Base-by-base conservation (phyloP, 2,329 filamentous ascomycete genomes). In the Ambrosiella xylebori region DNA sequence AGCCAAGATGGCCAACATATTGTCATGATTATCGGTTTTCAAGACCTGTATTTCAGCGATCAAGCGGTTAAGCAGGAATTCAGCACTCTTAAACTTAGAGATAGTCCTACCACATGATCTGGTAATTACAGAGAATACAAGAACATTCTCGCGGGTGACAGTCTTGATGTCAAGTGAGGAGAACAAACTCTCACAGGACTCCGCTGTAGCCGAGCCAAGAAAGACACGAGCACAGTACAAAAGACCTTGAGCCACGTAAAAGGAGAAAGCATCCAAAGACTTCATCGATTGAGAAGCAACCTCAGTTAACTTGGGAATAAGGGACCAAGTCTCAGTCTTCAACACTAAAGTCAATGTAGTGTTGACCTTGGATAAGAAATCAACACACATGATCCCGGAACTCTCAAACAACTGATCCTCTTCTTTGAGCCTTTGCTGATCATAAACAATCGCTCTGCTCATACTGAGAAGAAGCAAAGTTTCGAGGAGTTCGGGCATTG, bases 1-100 rank as follows among this genome's bases (percentile, higher is more conserved):
- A 40, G 44, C 37, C 44, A 57, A 12, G 27, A 19, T 37, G 15
- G 11, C 7, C 7, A 19, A 36, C 40, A 36, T 39, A 35, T 57
- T 57, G 36, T 40, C 44, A 11, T 8, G 15, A n/a, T 50, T 50
- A 19, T 40, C 52, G 0, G 70, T 66, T 3, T 70, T 71, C 0
- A 75, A 72, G 6, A 74, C 77, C 0, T 78, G 73, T n/a, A 81
- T 64, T 61, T 84, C 79, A 62, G 80, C 82, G 38, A 83, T 70
- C 0, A 84, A 70, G 11, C 77, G 74, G 64, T 82, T 83, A 65
- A 75, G 78, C 45, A 84, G 73, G 36, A 7, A 51, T 19, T 55
- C 53, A 11, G 38, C 36, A 38, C 50, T 19, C 35, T 59, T 56
- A 52, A 13, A 4, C 19, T 35, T 45, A 53, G 27, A 35, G 11